phyloP scores from a whole-genome alignment of 164 flowering plant species.

The Kingdonia uniflora region DNA sequence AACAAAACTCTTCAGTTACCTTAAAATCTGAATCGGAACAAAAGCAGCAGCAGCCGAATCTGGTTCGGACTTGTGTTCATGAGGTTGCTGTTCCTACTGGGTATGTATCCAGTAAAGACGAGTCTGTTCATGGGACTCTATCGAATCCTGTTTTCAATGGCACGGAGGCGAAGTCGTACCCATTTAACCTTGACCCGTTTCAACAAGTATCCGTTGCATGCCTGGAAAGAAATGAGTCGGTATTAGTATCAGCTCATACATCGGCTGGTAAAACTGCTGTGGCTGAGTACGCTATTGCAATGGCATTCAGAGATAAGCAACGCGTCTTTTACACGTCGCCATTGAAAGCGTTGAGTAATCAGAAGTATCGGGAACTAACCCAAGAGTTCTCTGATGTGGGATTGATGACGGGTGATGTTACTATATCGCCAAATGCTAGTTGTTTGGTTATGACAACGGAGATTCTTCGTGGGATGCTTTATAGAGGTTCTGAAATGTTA shows the following conservation, averaged over 20 bases:
- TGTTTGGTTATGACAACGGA: conserved; percentile 97
- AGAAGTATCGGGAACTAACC: conserved; percentile 84
- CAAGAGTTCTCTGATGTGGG: too few relatives aligned
- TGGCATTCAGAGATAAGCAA: conserved; percentile 84
- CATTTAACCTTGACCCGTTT: conserved; percentile 79
- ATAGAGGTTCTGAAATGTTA: conserved; percentile 70
- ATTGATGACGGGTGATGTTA: conserved; percentile 93
- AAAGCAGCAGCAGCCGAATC: too few relatives aligned
- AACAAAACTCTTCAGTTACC: too few relatives aligned
- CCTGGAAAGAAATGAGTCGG: conserved; percentile 91
- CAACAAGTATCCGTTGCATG: conserved; percentile 81
- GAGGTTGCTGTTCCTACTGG: conserved; percentile 87
- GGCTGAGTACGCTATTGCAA: too few relatives aligned
- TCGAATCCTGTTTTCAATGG: conserved; percentile 52
- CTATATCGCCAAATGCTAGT: conserved; percentile 85
- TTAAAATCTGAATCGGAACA: conserved; percentile 11
- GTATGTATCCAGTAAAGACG: conserved; percentile 34
- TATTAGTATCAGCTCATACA: too few relatives aligned
- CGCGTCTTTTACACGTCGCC: conserved; percentile 95
- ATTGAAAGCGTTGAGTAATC: conserved; percentile 86
- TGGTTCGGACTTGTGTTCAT: too few relatives aligned
- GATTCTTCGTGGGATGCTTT: conserved; percentile 93
- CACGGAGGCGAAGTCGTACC: conserved; percentile 72
- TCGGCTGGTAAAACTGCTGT: too few relatives aligned
- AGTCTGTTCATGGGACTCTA: too few relatives aligned